Evolutionary conservation across 1,139 yeast genomes (phyloP).

Genomic region (Ogataea hybrid): DNA sequence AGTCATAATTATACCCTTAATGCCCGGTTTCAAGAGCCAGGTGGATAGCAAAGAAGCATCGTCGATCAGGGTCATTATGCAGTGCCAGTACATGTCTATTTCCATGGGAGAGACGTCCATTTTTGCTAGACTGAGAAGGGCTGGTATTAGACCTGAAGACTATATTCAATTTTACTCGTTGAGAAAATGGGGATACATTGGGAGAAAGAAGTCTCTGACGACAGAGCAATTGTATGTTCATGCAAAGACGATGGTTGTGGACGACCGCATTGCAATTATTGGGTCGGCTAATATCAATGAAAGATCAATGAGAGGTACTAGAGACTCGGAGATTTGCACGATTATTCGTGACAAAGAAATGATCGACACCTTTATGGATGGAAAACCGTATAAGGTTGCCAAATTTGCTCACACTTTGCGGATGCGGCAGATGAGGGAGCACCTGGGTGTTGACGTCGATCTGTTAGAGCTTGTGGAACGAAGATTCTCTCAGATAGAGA

Average conservation of each 20-base stretch:
- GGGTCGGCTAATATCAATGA: constrained; percentile 98
- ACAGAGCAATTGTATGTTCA: constrained; percentile 94
- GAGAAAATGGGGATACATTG: constrained; percentile 94
- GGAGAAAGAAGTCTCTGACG: constrained; percentile 68
- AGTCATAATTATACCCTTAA: constrained; percentile 83
- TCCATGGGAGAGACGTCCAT: constrained; percentile 91
- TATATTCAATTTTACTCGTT: constrained; percentile 90
- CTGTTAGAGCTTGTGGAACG: constrained; percentile 81
- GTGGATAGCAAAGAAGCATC: constrained; percentile 95
- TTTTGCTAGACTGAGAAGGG: constrained; percentile 72
- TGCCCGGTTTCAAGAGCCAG: constrained; percentile 97
- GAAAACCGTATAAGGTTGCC: constrained; percentile 75
- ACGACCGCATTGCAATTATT: constrained; percentile 87
- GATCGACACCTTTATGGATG: constrained; percentile 76
- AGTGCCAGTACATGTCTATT: constrained; percentile 92
- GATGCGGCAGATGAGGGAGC: constrained; percentile 93
- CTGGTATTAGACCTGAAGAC: constrained; percentile 81
- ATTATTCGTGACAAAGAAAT: constrained; percentile 80
- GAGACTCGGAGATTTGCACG: constrained; percentile 95
- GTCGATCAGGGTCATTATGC: constrained; percentile 92
- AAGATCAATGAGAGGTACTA: constrained; percentile 86
- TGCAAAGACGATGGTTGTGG: constrained; percentile 91
- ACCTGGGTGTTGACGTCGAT: constrained; percentile 91
- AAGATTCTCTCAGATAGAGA: constrained; percentile 59
- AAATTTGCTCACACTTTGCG: constrained; percentile 88